Percentiles rank a stretch among this genome's conserved stretches.
These are phyloP conservation scores for Penicillium sp. DNA, from an alignment of 2,329 filamentous ascomycete species.

Conservation along the genomic window DNA sequence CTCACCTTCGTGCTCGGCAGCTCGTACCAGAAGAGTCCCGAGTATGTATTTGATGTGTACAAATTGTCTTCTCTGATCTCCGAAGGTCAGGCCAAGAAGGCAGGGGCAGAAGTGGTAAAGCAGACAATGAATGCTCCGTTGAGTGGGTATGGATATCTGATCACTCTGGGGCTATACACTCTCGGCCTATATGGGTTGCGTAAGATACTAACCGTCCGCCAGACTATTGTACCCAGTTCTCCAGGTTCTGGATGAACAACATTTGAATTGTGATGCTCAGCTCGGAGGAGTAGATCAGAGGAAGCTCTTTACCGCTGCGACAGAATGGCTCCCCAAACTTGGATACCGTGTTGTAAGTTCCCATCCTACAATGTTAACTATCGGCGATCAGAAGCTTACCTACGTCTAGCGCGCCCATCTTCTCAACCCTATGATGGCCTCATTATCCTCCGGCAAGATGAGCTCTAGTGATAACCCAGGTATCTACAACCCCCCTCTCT, in stretches of 20 bases:
- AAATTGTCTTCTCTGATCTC: slow-evolving; percentile 51
- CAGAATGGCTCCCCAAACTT: slow-evolving; percentile 74
- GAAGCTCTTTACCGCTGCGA: slow-evolving; percentile 48
- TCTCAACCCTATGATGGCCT: slow-evolving; percentile 83
- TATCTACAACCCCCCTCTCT: slow-evolving; percentile 4
- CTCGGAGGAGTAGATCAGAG: slow-evolving; percentile 56
- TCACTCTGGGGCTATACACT: background rate
- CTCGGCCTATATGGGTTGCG: background rate
- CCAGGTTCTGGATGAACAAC: slow-evolving; percentile 83
- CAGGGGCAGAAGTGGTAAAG: slow-evolving; percentile 89
- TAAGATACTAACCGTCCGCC: slow-evolving; percentile 31
- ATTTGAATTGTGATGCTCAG: slow-evolving; percentile 78
- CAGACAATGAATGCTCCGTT: slow-evolving; percentile 61
- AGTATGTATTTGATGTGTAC: slow-evolving; percentile 85
- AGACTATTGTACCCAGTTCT: slow-evolving; percentile 57
- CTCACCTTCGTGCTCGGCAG: slow-evolving; percentile 78
- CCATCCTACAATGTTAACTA: too few relatives aligned
- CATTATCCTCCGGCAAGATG: slow-evolving; percentile 79
- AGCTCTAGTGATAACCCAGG: slow-evolving; percentile 53
- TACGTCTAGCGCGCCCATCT: slow-evolving; percentile 50
- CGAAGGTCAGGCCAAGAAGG: slow-evolving; percentile 77
- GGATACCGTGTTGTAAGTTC: slow-evolving; percentile 58
- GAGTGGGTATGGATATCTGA: background rate
- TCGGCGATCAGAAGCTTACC: background rate
- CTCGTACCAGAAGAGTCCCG: slow-evolving; percentile 58